Conservation (phyloP, 2,329 filamentous ascomycete species). For the Neurospora crassa region DNA sequence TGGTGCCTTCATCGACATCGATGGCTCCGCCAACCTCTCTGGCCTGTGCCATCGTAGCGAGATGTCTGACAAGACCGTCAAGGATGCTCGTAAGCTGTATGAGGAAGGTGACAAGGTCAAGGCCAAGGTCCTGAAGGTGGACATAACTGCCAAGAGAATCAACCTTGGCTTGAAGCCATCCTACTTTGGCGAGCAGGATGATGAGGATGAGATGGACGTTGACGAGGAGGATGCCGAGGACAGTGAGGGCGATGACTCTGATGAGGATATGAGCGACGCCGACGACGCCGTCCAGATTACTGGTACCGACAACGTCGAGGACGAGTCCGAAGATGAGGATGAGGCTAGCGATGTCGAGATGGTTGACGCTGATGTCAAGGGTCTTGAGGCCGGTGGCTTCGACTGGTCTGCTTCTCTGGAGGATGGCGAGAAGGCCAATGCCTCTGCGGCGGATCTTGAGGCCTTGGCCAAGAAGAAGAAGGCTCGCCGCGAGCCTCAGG, state of each 20-base stretch:
- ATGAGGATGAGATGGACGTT: conserved; percentile 29
- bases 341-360: conserved; percentile 35
- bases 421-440: conserved; percentile 36
- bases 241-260: conserved; percentile 22
- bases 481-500: conserved; percentile 66
- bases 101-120: conserved; percentile 89
- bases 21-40: conserved; percentile 79
- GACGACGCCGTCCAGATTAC: conserved; percentile 29
- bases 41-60: conserved; percentile 88
- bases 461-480: conserved; percentile 49
- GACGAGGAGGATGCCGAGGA: conserved; percentile 38
- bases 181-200: conserved; percentile 61
- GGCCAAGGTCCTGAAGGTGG: conserved; percentile 73
- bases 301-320: conserved; percentile 28
- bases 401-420: conserved; percentile 74
- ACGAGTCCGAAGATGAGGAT: conserved; percentile 18
- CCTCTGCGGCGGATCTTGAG: conserved; percentile 33
- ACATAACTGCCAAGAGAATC: conserved; percentile 65
- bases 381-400: conserved; percentile 67
- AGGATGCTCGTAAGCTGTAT: conserved; percentile 83
- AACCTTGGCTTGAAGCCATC: conserved; percentile 90
- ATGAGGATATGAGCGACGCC: conserved; percentile 30
- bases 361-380: conserved; percentile 32
- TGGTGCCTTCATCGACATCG: conserved; percentile 86
- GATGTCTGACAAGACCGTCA: conserved; percentile 74